These are phyloP conservation scores for Scedosporium minutisporum DNA, from an alignment of 2,329 filamentous ascomycete genomes.

Conservation along the genomic window DNA sequence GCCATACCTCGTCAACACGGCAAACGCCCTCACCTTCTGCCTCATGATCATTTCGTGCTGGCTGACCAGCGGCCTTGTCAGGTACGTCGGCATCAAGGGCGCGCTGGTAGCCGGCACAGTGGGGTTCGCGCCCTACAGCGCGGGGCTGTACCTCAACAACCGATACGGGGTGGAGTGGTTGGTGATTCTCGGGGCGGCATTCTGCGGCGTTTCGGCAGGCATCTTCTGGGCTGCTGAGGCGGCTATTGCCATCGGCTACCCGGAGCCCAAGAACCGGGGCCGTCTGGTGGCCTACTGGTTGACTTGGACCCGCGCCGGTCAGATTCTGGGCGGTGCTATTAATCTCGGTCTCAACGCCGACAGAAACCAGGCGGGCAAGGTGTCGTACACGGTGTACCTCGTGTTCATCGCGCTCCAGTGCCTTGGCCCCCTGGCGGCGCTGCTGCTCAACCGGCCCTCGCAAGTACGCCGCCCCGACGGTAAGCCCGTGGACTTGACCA, in stretches of 20 bases:
- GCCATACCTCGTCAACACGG: constrained; percentile 56
- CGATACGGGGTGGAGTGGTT: constrained; percentile 61
- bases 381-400: constrained; percentile 59
- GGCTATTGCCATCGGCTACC: constrained; percentile 63
- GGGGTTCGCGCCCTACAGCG: constrained; percentile 63
- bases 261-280: constrained; percentile 58
- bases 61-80: constrained; percentile 53
- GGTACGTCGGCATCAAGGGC: constrained; percentile 60
- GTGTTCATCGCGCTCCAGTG: constrained; percentile 64
- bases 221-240: constrained; percentile 70
- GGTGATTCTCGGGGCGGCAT: constrained; percentile 55
- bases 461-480: constrained; percentile 59
- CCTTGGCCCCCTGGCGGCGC: constrained; percentile 51
- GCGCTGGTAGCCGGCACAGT: constrained; percentile 55
- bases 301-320: constrained; percentile 46
- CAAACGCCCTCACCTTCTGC: constrained; percentile 62
- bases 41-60: constrained; percentile 65
- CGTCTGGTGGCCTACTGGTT: constrained; percentile 63
- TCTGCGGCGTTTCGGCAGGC: constrained; percentile 61
- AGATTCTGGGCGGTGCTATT: constrained; percentile 63
- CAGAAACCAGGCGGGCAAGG: constrained; percentile 47
- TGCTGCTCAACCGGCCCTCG: constrained; percentile 51
- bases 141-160: constrained; percentile 64
- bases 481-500: constrained; percentile 47
- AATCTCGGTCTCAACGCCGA: constrained; percentile 56